Conservation (phyloP, 352 stramenopile species). For the Phytophthora syringae region DNA sequence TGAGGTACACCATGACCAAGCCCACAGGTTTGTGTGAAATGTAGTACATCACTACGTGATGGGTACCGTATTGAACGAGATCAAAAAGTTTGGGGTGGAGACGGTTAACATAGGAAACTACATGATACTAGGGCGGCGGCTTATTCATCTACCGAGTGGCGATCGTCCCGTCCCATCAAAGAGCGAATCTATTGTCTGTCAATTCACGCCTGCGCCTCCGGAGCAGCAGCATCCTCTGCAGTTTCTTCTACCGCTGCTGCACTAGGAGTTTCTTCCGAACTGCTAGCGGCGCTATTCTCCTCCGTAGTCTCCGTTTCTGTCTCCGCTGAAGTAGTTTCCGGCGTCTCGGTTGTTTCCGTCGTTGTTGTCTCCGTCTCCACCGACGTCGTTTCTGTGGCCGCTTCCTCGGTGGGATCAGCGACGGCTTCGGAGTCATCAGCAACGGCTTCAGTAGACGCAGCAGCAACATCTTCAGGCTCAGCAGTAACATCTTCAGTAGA, state of each 20-base stretch:
- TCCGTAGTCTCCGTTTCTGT: slow-evolving; percentile 31
- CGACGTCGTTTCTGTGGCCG: slow-evolving; percentile 8
- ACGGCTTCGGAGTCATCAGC: no score
- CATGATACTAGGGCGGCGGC: slow-evolving; percentile 36
- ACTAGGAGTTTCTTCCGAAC: slow-evolving; percentile 34
- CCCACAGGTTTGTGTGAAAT: no score
- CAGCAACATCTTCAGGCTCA: neutral
- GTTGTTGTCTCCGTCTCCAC: slow-evolving; percentile 21
- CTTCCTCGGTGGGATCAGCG: slow-evolving; percentile 1
- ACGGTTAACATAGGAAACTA: slow-evolving; percentile 38
- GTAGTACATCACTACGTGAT: no score
- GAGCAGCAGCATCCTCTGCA: slow-evolving; percentile 33
- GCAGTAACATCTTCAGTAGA: neutral
- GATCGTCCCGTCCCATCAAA: slow-evolving; percentile 34
- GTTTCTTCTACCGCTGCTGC: slow-evolving; percentile 35
- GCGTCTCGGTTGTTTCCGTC: slow-evolving; percentile 12
- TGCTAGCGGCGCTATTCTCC: slow-evolving; percentile 31
- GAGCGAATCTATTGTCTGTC: slow-evolving; percentile 56
- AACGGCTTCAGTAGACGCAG: no score
- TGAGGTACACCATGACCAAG: no score
- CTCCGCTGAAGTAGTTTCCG: slow-evolving; percentile 21
- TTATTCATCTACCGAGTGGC: slow-evolving; percentile 31
- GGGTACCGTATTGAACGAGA: no score
- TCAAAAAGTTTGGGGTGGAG: slow-evolving; percentile 18
- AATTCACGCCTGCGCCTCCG: slow-evolving; percentile 47